Evolutionary conservation across 1,139 yeast genomes (phyloP), one percentile per base, ranked within the genome.

Genomic region (Sugiyamaella neomexicana): DNA sequence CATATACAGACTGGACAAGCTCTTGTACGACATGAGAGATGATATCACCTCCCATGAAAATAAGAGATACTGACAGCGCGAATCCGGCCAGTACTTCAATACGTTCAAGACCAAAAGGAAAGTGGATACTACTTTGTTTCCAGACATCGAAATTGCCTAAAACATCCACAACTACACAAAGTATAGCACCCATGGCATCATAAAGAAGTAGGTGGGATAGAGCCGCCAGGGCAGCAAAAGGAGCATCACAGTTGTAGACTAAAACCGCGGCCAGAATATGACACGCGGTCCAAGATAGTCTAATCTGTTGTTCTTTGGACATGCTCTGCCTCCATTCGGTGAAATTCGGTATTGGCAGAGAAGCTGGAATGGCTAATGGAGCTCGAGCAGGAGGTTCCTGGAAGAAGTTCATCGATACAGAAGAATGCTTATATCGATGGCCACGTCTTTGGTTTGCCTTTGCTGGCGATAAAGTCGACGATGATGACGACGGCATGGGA

Each of bases 361-460:
- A 83, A 46, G 85, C 85, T 0, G 97, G 95, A 34, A 90, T 80
- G 50, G 85, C 81, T 50, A 82, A 72, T 1, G 90, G 84, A 10
- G 86, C 84, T 43, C 83, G 75, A 13, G 82, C 84, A 6, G 90
- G 85, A 0, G 97, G 97, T 66, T 91, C 98, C 67, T 89, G 97
- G 69, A 93, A 93, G 68, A 91, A 80, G 68, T 93, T 93, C 93
- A 93, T 87, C 2, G 96, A 88, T 5, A 93, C 96, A n/a, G 97
- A 89, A 5, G 97, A 89, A 65, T 93, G 98, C 68, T 93, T 93
- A 68, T 93, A 93, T 63, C 91, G 81, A 72, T 93, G 99, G 9
- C 99, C 98, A 60, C 91, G 85, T 74, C 98, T 82, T 15, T 54
- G 56, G 16, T 46, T 54, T 15, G 54, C 45, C 31, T 54, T 54